Percentiles rank a stretch among this genome's conserved stretches.
Conservation (phyloP, 306 rosid species). For the Acacia acuminata region DNA sequence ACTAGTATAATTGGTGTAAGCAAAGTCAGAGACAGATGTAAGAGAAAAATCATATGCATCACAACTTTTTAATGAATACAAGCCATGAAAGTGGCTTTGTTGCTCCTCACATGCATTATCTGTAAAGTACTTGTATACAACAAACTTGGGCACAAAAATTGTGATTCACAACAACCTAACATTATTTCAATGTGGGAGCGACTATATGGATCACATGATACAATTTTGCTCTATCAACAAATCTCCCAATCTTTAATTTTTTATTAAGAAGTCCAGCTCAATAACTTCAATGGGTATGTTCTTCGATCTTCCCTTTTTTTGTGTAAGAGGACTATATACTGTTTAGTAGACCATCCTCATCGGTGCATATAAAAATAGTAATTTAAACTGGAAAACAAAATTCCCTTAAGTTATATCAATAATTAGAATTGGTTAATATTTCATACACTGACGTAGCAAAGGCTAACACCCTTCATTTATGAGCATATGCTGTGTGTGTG, state of each 20-base stretch:
- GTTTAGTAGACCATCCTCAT: no score
- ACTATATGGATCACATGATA: no score
- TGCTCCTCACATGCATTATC: background rate
- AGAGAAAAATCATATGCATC: slow-evolving; percentile 3
- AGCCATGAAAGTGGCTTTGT: background rate
- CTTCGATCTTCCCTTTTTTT: no score
- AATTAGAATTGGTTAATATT: background rate
- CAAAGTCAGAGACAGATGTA: background rate
- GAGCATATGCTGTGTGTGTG: slow-evolving; percentile 9
- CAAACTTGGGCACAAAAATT: no score
- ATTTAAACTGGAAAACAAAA: background rate
- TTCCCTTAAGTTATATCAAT: background rate
- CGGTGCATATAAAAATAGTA: background rate
- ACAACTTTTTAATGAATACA: background rate
- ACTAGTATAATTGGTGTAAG: background rate
- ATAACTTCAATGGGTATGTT: no score
- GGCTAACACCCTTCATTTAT: background rate
- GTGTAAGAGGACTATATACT: no score
- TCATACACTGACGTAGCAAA: background rate
- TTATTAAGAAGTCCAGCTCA: no score
- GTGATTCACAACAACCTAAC: no score
- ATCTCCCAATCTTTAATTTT: no score
- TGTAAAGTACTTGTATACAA: background rate
- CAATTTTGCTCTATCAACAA: no score
- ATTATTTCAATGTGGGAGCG: no score